Base-by-base conservation (phyloP, 257 asterid genomes). In the Mitragyna speciosa region DNA sequence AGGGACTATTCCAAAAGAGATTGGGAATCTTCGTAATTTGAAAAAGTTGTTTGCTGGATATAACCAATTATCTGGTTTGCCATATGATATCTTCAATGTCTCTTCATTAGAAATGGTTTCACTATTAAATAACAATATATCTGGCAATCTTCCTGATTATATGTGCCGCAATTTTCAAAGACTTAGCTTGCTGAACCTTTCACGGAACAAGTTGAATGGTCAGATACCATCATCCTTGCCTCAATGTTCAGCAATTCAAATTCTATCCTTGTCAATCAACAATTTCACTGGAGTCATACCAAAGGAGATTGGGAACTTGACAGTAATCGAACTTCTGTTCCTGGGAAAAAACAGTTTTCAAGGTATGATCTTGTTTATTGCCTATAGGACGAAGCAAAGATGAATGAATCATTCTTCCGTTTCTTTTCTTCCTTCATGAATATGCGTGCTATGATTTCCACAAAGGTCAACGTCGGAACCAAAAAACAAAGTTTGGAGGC, bases 211-310 rank as follows among this genome's bases (percentile, higher is more conserved):
- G 43, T 30, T 80, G 12, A n/a, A 16, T 22, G 79, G 83, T 4
- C 19, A 31, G 43, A 5, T 81, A 4, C 76, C 76, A 8, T 51
- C 39, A 4, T 33, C 19, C 2, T 30, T 66, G 22, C 52, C 59
- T 24, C 28, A 41, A 6, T 81, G 80, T 51, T 20, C 68, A 12
- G 12, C 74, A 12, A 75, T 83, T 22, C 75, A 6, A 52, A 0
- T 0, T 1, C 43, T 79, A 7, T 31, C 14, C 11, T 20, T 83
- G 28, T 45, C 74, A 2, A 0, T 0, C 5, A 86, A 86, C 66
- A 49, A 1, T 33, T 54, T 85, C 39, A 10, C 4, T 43, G 89
- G 83, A 68, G 45, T 41, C 15, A 26, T 86, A 52, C 87, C 85
- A 15, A 45, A 6, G 12, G 76, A 7, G 20, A 83, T 86, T 66